Conservation (phyloP, 176 grass and related monocot genomes). For the Rhynchospora tenuis region DNA sequence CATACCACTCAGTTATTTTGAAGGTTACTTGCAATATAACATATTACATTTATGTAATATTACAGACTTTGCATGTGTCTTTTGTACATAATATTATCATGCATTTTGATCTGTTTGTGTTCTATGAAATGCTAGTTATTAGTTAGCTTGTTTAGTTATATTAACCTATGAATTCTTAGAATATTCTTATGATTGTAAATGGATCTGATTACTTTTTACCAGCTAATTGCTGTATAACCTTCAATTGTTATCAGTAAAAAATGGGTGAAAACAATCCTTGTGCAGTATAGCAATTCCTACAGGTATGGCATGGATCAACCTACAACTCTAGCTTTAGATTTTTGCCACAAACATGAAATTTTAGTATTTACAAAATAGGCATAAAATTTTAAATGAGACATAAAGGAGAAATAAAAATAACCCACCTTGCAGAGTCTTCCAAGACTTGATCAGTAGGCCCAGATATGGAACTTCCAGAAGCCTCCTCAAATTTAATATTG, state of each 20-base stretch:
- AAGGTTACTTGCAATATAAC: background rate
- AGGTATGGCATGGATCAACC: background rate
- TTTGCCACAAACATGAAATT: background rate
- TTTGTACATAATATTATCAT: background rate
- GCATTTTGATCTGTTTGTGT: background rate
- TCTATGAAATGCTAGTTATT: background rate
- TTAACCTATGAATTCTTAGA: background rate
- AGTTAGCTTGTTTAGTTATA: background rate
- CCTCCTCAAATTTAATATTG: slow-evolving; percentile 62
- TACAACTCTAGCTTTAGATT: background rate
- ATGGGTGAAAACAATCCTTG: background rate
- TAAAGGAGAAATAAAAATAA: background rate
- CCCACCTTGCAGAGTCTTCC: slow-evolving; percentile 58
- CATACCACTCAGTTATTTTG: background rate
- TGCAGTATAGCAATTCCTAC: background rate
- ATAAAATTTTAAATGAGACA: background rate
- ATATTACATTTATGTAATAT: background rate
- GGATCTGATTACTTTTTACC: background rate
- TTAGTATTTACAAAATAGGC: background rate
- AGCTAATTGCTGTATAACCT: background rate
- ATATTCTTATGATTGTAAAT: too few species aligned
- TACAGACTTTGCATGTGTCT: background rate
- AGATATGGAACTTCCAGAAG: slow-evolving; percentile 28
- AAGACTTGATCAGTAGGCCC: slow-evolving; percentile 30
- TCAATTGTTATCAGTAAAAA: background rate